Conservation (phyloP, 2,329 filamentous ascomycete genomes). For the Dactylellina cionopaga region DNA sequence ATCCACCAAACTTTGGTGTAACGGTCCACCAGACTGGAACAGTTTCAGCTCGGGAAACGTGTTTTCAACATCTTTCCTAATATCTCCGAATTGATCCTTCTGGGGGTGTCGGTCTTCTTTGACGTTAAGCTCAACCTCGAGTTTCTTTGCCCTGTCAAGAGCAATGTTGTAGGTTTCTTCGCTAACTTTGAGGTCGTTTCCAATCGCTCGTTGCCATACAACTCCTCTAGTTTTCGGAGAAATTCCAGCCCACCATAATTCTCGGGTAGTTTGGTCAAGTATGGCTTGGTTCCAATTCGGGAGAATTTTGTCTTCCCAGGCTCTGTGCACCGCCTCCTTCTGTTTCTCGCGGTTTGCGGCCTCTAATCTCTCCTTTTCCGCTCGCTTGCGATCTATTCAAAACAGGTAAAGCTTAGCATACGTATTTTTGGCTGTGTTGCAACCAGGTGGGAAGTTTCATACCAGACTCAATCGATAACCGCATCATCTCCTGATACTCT, state of each 20-base stretch:
- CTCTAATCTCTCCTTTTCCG: conserved; percentile 61
- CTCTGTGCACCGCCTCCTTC: conserved; percentile 65
- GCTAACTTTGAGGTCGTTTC: conserved; percentile 76
- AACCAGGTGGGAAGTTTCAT: conserved; percentile 51
- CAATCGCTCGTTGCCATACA: conserved; percentile 77
- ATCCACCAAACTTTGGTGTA: conserved; percentile 75
- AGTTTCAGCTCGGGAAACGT: conserved; percentile 71
- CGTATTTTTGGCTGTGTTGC: neutral
- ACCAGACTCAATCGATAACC: conserved; percentile 64
- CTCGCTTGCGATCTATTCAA: conserved; percentile 60
- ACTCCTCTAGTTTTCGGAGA: conserved; percentile 74
- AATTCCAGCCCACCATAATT: conserved; percentile 84
- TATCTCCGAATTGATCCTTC: conserved; percentile 57
- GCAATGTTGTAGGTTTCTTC: conserved; percentile 76
- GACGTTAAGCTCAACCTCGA: conserved; percentile 68
- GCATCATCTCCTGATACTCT: conserved; percentile 86
- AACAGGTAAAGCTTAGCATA: conserved; percentile 11
- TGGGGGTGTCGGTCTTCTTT: conserved; percentile 58
- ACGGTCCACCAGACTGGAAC: conserved; percentile 64
- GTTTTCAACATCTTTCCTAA: conserved; percentile 68
- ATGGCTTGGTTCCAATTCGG: conserved; percentile 80
- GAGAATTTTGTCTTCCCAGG: conserved; percentile 81
- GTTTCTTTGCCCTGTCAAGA: conserved; percentile 72
- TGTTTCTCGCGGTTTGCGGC: conserved; percentile 62
- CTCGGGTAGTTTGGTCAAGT: conserved; percentile 73